phyloP scores from a whole-genome alignment of 169 alveolate genomes.

The Toxoplasma gondii region DNA sequence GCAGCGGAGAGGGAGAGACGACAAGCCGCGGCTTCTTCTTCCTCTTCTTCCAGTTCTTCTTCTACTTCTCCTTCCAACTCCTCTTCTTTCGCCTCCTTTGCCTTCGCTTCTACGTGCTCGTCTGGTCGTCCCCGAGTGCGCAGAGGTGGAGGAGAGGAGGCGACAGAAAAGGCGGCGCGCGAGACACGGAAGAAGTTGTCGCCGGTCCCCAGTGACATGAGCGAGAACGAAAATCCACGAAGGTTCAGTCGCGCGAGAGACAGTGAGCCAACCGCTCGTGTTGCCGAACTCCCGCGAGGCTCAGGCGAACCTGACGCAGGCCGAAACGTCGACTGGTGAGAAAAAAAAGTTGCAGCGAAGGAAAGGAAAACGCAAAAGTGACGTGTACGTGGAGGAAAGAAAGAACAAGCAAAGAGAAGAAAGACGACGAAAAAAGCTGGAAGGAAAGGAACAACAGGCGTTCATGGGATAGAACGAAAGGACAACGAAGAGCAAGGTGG shows the following conservation, averaged over 20 bases:
- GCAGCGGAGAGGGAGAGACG: too few species aligned
- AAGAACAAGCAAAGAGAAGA: neutral
- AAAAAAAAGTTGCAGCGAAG: neutral
- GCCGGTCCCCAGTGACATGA: neutral
- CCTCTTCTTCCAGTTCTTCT: too few species aligned
- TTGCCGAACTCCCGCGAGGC: neutral
- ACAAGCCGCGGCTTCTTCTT: too few species aligned
- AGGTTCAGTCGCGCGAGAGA: neutral
- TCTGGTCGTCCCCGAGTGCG: too few species aligned
- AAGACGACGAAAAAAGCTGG: neutral
- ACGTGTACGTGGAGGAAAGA: neutral
- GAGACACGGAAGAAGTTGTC: neutral
- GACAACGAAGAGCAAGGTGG: too few species aligned
- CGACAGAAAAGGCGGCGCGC: too few species aligned
- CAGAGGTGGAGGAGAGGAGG: too few species aligned
- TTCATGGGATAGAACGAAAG: too few species aligned
- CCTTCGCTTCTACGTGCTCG: too few species aligned
- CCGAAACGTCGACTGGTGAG: conserved; percentile 5
- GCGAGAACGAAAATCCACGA: neutral
- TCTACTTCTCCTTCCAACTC: too few species aligned
- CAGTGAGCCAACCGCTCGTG: neutral
- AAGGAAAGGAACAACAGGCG: too few species aligned
- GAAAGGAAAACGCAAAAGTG: neutral
- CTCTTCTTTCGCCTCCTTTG: too few species aligned
- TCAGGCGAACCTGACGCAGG: neutral